Conservation (phyloP, 2,329 filamentous ascomycete species). For the Colletotrichum chrysophilum region DNA sequence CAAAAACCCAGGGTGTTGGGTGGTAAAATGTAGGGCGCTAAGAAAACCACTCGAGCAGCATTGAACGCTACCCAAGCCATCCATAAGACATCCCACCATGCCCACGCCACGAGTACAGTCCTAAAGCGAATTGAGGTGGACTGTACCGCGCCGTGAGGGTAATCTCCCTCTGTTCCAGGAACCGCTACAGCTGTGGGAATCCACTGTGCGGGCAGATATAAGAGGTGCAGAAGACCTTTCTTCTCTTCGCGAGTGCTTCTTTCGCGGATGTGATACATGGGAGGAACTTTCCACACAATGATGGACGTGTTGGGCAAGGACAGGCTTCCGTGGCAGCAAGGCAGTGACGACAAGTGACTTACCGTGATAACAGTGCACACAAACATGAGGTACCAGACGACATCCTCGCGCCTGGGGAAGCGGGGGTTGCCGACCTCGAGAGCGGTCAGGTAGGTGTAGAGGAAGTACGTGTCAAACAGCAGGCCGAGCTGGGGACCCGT, state of each 20-base stretch:
- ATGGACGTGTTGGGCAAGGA: not conserved
- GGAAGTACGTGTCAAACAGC: slow-evolving; percentile 75
- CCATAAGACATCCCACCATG: slow-evolving; percentile 78
- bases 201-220: slow-evolving; percentile 82
- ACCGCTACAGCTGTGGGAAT: slow-evolving; percentile 76
- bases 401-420: slow-evolving; percentile 77
- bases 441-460: slow-evolving; percentile 79
- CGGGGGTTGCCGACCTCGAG: slow-evolving; percentile 75
- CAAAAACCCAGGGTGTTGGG: slow-evolving; percentile 23
- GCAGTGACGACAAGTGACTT: slow-evolving; percentile 52
- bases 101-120: slow-evolving; percentile 69
- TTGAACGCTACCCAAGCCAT: slow-evolving; percentile 68
- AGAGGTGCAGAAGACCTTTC: slow-evolving; percentile 43
- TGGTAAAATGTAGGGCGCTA: slow-evolving; percentile 65
- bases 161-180: slow-evolving; percentile 85
- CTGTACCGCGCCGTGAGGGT: slow-evolving; percentile 67
- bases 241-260: not conserved
- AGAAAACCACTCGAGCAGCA: slow-evolving; percentile 63
- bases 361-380: slow-evolving; percentile 76
- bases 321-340: not conserved
- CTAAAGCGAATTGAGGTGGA: slow-evolving; percentile 70
- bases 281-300: slow-evolving; percentile 10
- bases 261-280: not conserved
- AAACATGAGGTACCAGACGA: slow-evolving; percentile 82
- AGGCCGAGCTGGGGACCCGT: slow-evolving; percentile 49